Percentiles rank a stretch among this genome's conserved stretches.
phyloP scores from a whole-genome alignment of 2,329 filamentous ascomycete species.

The Scedosporium dehoogii region DNA sequence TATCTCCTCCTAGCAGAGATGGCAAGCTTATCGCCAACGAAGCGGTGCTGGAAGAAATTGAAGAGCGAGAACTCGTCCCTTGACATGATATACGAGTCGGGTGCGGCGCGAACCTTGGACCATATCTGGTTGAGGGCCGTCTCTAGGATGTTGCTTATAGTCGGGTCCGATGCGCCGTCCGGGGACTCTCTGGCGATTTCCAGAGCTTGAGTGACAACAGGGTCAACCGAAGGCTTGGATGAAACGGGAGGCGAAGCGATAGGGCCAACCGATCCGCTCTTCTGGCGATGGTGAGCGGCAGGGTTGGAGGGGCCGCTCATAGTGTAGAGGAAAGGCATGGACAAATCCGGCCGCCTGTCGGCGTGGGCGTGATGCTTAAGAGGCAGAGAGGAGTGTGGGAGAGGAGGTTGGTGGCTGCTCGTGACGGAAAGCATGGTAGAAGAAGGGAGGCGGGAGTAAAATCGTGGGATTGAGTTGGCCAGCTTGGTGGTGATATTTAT shows the following conservation, averaged over 20 bases:
- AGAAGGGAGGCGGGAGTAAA: conserved; percentile 2
- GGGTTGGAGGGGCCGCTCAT: conserved; percentile 6
- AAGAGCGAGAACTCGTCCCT: conserved; percentile 75
- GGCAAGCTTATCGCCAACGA: conserved; percentile 40
- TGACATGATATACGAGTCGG: conserved; percentile 62
- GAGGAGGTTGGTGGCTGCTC: conserved; percentile 15
- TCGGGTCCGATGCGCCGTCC: conserved; percentile 52
- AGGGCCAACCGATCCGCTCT: conserved; percentile 12
- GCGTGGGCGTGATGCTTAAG: conserved; percentile 8
- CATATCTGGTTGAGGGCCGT: conserved; percentile 54
- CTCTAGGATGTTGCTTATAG: conserved; percentile 56
- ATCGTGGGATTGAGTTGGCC: not conserved
- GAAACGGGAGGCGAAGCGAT: conserved; percentile 5
- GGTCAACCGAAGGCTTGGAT: conserved; percentile 9
- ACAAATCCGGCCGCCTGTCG: not conserved
- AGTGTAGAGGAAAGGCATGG: conserved; percentile 1
- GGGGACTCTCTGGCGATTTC: conserved; percentile 67
- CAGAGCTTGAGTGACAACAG: conserved; percentile 55
- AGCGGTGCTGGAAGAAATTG: conserved; percentile 70
- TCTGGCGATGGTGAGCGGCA: conserved; percentile 12
- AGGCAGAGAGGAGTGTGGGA: conserved; percentile 14
- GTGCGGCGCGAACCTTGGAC: conserved; percentile 53
- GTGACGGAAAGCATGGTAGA: conserved; percentile 20
- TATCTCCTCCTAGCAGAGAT: conserved; percentile 39
- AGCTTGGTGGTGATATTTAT: conserved; percentile 1